phyloP scores from a whole-genome alignment of 305 asterid species.

The Fraxinus nigra region DNA sequence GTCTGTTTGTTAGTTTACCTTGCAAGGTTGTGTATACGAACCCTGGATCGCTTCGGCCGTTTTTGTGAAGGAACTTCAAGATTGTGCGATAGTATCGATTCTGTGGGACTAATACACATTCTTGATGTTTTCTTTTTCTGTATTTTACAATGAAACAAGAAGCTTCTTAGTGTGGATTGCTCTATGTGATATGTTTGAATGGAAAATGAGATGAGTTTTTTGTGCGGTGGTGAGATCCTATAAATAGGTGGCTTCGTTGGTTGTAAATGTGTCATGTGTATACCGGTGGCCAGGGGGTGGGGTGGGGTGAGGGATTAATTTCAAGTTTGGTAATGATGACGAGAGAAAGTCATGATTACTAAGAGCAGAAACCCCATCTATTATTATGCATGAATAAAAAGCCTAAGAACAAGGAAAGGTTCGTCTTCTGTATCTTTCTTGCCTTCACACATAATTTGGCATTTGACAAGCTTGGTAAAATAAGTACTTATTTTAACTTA shows the following conservation, averaged over 20 bases:
- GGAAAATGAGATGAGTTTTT: not conserved
- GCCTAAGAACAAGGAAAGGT: conserved; percentile 38
- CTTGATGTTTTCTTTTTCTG: not conserved
- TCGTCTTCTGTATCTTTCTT: not conserved
- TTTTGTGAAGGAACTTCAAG: conserved; percentile 26
- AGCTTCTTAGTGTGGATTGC: not conserved
- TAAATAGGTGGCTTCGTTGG: conserved; percentile 31
- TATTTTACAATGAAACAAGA: not conserved
- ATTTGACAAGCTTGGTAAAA: not conserved
- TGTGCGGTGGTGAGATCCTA: conserved; percentile 21
- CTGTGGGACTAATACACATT: conserved; percentile 38
- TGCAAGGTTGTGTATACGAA: conserved; percentile 45
- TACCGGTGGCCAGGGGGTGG: not conserved
- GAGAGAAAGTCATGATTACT: conserved; percentile 34
- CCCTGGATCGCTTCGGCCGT: conserved; percentile 30
- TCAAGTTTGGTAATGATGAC: conserved; percentile 41
- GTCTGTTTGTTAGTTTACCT: conserved; percentile 32
- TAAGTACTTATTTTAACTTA: not conserved
- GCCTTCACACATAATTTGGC: not conserved
- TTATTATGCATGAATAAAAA: conserved; percentile 31
- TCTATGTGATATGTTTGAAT: not conserved
- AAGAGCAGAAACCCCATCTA: conserved; percentile 33
- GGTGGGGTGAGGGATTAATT: not conserved
- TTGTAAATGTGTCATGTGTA: conserved; percentile 9
- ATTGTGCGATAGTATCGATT: conserved; percentile 27